Conservation (phyloP, 345 rosid species). For the Reutealis trisperma region DNA sequence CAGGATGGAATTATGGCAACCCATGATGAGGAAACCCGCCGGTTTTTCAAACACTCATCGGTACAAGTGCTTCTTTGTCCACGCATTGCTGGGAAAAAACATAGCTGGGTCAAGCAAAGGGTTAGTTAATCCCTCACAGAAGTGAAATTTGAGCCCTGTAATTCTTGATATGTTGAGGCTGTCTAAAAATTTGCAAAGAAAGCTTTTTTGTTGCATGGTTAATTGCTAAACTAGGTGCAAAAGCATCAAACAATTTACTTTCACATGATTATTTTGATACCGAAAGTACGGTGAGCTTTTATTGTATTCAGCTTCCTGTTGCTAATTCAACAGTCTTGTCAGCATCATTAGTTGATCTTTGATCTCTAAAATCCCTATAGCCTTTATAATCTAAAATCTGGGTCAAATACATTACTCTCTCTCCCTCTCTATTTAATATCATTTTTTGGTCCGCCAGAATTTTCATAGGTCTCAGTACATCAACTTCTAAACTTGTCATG, state of each 20-base stretch:
- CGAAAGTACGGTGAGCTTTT: neutral
- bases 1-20: constrained; percentile 96
- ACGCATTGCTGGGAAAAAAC: constrained; percentile 86
- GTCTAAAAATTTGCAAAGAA: neutral
- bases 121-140: constrained; percentile 34
- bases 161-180: neutral
- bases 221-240: neutral
- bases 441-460: no score
- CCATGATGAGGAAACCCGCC: constrained; percentile 98
- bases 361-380: neutral
- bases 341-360: neutral
- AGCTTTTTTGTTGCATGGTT: neutral
- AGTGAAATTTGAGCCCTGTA: neutral
- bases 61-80: constrained; percentile 94
- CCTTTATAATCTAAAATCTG: neutral
- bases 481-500: no score
- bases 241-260: neutral
- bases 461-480: no score
- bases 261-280: neutral
- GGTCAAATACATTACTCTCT: no score
- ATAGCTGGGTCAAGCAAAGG: constrained; percentile 91
- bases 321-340: neutral
- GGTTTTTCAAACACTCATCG: constrained; percentile 88
- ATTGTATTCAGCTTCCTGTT: no score
- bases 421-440: no score